Evolutionary conservation across 768 basidiomycete genomes (phyloP).

Genomic region (Gelatoporia subvermispora): DNA sequence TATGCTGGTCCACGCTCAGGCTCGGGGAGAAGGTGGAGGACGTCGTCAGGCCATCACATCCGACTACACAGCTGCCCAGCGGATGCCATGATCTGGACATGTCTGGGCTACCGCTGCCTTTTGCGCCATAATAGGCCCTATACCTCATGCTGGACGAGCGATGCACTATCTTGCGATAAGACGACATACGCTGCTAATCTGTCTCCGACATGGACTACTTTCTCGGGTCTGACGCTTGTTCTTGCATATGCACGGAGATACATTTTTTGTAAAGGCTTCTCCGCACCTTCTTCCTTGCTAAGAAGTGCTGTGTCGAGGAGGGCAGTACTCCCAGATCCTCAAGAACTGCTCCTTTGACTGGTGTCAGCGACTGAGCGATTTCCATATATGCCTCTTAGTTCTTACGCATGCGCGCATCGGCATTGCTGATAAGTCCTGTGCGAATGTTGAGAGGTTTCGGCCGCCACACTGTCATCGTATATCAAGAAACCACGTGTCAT

Average conservation of each 20-base stretch:
- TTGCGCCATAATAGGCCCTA: conserved; percentile 68
- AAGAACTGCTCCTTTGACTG: conserved; percentile 39
- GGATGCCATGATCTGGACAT: conserved; percentile 50
- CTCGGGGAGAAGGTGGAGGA: conserved; percentile 71
- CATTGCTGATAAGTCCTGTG: conserved; percentile 67
- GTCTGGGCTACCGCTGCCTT: conserved; percentile 47
- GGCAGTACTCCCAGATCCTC: conserved; percentile 51
- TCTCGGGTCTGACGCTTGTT: conserved; percentile 28
- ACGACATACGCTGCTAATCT: conserved; percentile 54
- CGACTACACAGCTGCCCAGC: conserved; percentile 32
- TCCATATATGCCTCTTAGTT: conserved; percentile 2
- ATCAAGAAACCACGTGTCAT: conserved; percentile 35
- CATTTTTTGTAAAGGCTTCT: conserved; percentile 62
- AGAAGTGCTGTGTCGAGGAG: conserved; percentile 54
- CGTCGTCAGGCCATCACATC: conserved; percentile 42
- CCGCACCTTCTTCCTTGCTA: conserved; percentile 63
- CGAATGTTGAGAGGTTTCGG: conserved; percentile 42
- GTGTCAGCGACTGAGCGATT: neutral
- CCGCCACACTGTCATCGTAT: conserved; percentile 32
- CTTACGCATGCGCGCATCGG: conserved; percentile 68
- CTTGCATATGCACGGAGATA: conserved; percentile 43
- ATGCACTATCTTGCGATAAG: neutral
- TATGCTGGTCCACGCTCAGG: conserved; percentile 79
- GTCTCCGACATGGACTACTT: conserved; percentile 73
- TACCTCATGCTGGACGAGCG: neutral